Conservation (phyloP, 148 eudicot genomes). For the Mesembryanthemum crystallinum region DNA sequence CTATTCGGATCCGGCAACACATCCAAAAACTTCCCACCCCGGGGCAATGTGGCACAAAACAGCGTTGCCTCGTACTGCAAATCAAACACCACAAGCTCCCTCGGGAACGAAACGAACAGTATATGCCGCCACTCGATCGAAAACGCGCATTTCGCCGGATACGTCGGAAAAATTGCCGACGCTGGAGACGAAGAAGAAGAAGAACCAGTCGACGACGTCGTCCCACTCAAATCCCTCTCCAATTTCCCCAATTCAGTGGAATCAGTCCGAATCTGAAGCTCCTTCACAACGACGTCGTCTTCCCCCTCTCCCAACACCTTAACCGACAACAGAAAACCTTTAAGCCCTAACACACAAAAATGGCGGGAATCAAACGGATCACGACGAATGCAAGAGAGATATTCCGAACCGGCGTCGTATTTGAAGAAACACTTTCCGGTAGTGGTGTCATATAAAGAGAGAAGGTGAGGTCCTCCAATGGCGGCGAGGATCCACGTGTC, state of each 20-base stretch:
- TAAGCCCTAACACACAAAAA: slow-evolving; percentile 60
- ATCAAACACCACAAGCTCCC: slow-evolving; percentile 91
- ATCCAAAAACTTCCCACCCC: slow-evolving; percentile 84
- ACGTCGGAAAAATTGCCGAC: slow-evolving; percentile 61
- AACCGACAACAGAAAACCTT: slow-evolving; percentile 57
- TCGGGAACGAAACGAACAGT: slow-evolving; percentile 69
- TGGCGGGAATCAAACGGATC: slow-evolving; percentile 86
- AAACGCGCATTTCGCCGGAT: slow-evolving; percentile 59
- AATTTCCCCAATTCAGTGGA: slow-evolving; percentile 56
- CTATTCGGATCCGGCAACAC: slow-evolving; percentile 76
- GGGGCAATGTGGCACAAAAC: slow-evolving; percentile 51
- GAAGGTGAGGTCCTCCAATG: slow-evolving; percentile 63
- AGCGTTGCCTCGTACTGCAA: slow-evolving; percentile 68
- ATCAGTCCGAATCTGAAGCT: slow-evolving; percentile 54
- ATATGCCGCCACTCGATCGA: slow-evolving; percentile 83
- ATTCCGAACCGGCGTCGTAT: slow-evolving; percentile 68
- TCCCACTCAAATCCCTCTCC: slow-evolving; percentile 59
- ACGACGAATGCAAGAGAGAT: slow-evolving; percentile 61
- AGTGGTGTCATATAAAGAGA: slow-evolving; percentile 55
- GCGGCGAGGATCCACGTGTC: slow-evolving; percentile 71
- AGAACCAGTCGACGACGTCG: too few species aligned
- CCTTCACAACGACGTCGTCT: slow-evolving; percentile 55
- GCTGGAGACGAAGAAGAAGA: slow-evolving; percentile 60
- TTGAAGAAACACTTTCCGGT: slow-evolving; percentile 76
- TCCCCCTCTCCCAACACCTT: slow-evolving; percentile 56